Base-by-base conservation (phyloP, 495 filamentous ascomycete species). In the Umbilicaria muhlenbergii region DNA sequence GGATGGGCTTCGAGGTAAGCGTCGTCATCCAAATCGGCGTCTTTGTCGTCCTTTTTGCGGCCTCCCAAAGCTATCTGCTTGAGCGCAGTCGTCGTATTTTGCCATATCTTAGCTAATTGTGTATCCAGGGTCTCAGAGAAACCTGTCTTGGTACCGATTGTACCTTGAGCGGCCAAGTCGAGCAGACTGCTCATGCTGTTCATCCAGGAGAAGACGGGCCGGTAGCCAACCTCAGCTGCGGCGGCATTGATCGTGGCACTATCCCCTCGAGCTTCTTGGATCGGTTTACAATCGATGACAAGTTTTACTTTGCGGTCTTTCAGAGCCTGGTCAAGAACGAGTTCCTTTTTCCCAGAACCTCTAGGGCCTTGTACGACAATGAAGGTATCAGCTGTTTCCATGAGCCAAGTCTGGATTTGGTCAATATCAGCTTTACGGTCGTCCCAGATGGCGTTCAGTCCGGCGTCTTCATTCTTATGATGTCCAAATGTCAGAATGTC, bases 41-140 rank as follows among this genome's bases (percentile, higher is more conserved):
- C 86, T 43, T 80, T 78, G 52, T 84, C 82, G 2, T 70, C 58
- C 58, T 85, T 89, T 6, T 69, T 66, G 24, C 82, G 74, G 14
- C 61, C 64, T 34, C 77, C 69, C 5, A 98, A 65, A 0, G 81
- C 81, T 19, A 94, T 76, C 14, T 74, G 61, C 51, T 81, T 85
- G 38, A 98, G 67, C 6, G 92, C 89, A 3, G 73, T 74, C 3
- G 80, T 77, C 0, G 92, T 84, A 47, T 81, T 94, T 48, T 88
- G 83, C 59, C 83, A 79, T 46, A 98, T 94, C 63, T 96, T 98
- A 55, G 72, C 76, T 4, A 98, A 65, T 54, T 98, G 91, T 0
- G 79, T 78, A 57, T 98, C 91, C 15, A 96, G 60, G 0, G 88
- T 96, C 57, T 98, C 91, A 0, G 83, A 91, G 58, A 98, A 94